A percentile compares a stretch with the other conserved stretches of the same genome.
These are phyloP conservation scores for Ophiostoma montium DNA, from an alignment of 2,329 filamentous ascomycete species.

Conservation along the genomic window DNA sequence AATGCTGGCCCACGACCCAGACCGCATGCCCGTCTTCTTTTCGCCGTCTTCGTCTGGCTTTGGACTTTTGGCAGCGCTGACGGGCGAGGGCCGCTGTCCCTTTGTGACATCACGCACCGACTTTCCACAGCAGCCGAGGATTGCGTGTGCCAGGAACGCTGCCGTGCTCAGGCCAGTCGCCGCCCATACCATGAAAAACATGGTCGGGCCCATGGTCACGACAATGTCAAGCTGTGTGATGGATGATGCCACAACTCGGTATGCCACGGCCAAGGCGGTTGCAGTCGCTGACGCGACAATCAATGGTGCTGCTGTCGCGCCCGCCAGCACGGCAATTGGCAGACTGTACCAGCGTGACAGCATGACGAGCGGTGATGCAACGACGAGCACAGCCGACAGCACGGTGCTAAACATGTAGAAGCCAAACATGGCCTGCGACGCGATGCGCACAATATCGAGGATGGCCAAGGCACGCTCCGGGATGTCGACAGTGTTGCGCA, in stretches of 20 bases:
- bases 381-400: slow-evolving; percentile 58
- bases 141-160: slow-evolving; percentile 59
- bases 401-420: slow-evolving; percentile 63
- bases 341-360: slow-evolving; percentile 46
- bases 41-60: neutral
- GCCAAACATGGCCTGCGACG: slow-evolving; percentile 77
- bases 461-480: slow-evolving; percentile 60
- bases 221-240: slow-evolving; percentile 64
- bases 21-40: neutral
- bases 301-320: slow-evolving; percentile 50
- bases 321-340: slow-evolving; percentile 52
- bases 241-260: slow-evolving; percentile 59
- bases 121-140: slow-evolving; percentile 61
- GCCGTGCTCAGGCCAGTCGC: slow-evolving; percentile 52
- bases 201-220: slow-evolving; percentile 53
- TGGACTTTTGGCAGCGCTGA: neutral
- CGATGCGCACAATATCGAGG: slow-evolving; percentile 57
- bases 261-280: slow-evolving; percentile 72
- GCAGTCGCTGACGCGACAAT: slow-evolving; percentile 59
- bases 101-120: slow-evolving; percentile 36
- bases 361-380: slow-evolving; percentile 44
- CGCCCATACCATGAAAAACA: slow-evolving; percentile 88
- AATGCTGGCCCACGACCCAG: neutral
- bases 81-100: slow-evolving; percentile 20
- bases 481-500: slow-evolving; percentile 70